A percentile compares a stretch with the other conserved stretches of the same genome.
Conservation (phyloP, 2,329 filamentous ascomycete species). For the Coniochaeta ligniaria region DNA sequence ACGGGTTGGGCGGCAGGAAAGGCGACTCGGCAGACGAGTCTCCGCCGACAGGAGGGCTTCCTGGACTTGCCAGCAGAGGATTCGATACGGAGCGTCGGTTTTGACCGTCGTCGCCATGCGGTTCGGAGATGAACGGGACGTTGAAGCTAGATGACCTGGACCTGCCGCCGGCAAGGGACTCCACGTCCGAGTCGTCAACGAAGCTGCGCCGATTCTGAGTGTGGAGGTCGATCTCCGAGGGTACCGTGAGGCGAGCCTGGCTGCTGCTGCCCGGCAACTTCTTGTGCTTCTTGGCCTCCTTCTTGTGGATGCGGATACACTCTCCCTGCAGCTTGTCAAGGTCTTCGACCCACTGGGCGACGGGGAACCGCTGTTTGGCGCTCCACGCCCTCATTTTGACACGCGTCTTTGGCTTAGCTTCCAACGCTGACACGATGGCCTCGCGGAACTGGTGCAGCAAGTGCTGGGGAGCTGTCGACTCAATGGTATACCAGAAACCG, state of each 20-base stretch:
- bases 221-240: slow-evolving; percentile 9
- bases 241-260: slow-evolving; percentile 10
- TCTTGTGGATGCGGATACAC: slow-evolving; percentile 44
- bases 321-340: slow-evolving; percentile 54
- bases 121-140: slow-evolving; percentile 10
- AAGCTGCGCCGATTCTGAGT: slow-evolving; percentile 6
- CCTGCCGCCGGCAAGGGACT: slow-evolving; percentile 7
- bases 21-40: slow-evolving; percentile 8
- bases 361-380: slow-evolving; percentile 59
- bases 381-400: slow-evolving; percentile 58
- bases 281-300: slow-evolving; percentile 20
- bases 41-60: slow-evolving; percentile 1
- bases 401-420: slow-evolving; percentile 46
- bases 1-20: slow-evolving; percentile 10
- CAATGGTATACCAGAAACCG: slow-evolving; percentile 64
- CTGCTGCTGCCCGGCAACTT: slow-evolving; percentile 8
- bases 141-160: slow-evolving; percentile 12
- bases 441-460: slow-evolving; percentile 58
- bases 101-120: slow-evolving; percentile 4
- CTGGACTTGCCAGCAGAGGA: slow-evolving; percentile 4
- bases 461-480: slow-evolving; percentile 56
- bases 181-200: slow-evolving; percentile 8
- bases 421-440: slow-evolving; percentile 54
- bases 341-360: slow-evolving; percentile 60
- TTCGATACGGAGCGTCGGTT: slow-evolving; percentile 7